Evolutionary conservation across 768 basidiomycete genomes (phyloP).

Genomic region (Chiua virens): DNA sequence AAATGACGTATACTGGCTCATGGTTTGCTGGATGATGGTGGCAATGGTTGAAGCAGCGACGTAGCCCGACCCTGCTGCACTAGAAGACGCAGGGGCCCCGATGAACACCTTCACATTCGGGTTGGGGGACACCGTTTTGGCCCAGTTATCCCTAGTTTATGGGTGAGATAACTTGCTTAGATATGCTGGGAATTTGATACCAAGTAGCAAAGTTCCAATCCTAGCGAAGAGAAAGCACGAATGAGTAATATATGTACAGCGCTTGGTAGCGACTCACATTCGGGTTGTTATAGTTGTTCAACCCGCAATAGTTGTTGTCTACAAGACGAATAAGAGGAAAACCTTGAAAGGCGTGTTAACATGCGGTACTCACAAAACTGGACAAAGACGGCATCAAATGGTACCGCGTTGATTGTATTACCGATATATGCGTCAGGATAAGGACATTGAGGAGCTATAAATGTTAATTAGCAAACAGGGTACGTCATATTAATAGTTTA

Average conservation of each 20-base stretch:
- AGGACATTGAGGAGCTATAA: conserved; percentile 42
- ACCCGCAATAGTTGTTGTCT: conserved; percentile 52
- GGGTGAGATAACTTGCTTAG: neutral
- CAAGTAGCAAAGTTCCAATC: conserved; percentile 47
- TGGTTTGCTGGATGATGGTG: conserved; percentile 35
- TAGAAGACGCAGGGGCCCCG: conserved; percentile 45
- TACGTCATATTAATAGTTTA: neutral
- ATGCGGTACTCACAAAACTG: conserved; percentile 40
- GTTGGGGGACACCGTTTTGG: conserved; percentile 44
- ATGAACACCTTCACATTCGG: conserved; percentile 48
- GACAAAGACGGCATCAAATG: conserved; percentile 51
- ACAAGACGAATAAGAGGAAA: neutral
- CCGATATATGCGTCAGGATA: conserved; percentile 50
- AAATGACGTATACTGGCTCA: conserved; percentile 41
- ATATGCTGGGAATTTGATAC: conserved; percentile 19
- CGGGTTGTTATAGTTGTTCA: conserved; percentile 44
- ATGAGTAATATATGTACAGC: neutral
- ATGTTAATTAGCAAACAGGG: neutral
- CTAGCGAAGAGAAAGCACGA: conserved; percentile 29
- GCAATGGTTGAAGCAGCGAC: conserved; percentile 36
- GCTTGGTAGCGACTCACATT: conserved; percentile 26
- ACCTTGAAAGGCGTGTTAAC: neutral
- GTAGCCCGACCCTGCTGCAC: conserved; percentile 48
- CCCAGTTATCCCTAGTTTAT: conserved; percentile 47
- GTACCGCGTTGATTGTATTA: conserved; percentile 39